Evolutionary conservation across 2,329 filamentous ascomycete genomes (phyloP).

Genomic region (Trichoderma sp.): DNA sequence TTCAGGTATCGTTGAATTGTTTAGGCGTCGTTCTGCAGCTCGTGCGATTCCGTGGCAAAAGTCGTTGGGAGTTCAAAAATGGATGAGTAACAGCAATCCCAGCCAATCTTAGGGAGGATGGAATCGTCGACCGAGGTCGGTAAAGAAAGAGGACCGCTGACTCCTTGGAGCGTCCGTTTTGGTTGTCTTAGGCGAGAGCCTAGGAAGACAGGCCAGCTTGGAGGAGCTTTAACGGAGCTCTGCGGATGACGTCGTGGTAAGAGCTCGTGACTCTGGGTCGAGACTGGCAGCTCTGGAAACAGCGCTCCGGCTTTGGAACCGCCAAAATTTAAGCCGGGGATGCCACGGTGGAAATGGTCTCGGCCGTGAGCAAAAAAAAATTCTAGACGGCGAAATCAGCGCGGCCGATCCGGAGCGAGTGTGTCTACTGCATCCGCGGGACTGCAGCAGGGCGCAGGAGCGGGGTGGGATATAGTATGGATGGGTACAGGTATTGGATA

Average conservation of each 20-base stretch:
- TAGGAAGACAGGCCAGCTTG: slow-evolving; percentile 25
- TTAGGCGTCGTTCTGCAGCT: neutral
- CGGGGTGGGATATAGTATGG: slow-evolving; percentile 4
- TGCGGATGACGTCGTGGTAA: slow-evolving; percentile 27
- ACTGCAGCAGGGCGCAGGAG: slow-evolving; percentile 18
- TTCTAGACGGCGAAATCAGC: slow-evolving; percentile 19
- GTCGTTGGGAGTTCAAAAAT: neutral
- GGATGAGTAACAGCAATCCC: slow-evolving; percentile 8
- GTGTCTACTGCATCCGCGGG: slow-evolving; percentile 9
- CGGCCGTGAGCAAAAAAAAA: neutral
- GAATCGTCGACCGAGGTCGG: slow-evolving; percentile 51
- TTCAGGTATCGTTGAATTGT: neutral
- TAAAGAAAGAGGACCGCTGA: slow-evolving; percentile 49
- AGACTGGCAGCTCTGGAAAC: slow-evolving; percentile 23
- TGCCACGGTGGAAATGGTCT: slow-evolving; percentile 19
- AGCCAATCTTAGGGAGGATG: slow-evolving; percentile 53
- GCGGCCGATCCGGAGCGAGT: slow-evolving; percentile 15
- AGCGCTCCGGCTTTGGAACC: slow-evolving; percentile 13
- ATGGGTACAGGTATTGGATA: neutral
- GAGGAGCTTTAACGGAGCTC: slow-evolving; percentile 27
- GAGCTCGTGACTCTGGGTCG: slow-evolving; percentile 23
- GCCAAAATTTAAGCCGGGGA: slow-evolving; percentile 22
- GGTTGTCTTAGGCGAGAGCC: slow-evolving; percentile 39
- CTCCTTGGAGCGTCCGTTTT: slow-evolving; percentile 54
- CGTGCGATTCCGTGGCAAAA: neutral